Evolutionary conservation across 768 basidiomycete genomes (phyloP), one percentile per base, ranked within the genome.

Genomic region (Lentinula detonsa): DNA sequence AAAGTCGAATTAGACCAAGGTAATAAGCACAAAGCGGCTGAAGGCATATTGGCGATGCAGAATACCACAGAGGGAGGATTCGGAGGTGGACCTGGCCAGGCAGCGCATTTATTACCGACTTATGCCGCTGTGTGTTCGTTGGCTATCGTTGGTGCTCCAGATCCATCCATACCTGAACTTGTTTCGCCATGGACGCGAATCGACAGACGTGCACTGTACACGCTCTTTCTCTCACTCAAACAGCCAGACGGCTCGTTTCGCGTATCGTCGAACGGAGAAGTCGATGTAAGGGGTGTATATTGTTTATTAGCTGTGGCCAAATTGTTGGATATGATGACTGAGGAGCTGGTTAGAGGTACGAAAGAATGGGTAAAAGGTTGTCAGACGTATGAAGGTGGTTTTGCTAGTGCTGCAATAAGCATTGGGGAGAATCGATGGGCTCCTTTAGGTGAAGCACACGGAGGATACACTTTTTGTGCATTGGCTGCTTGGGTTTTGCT

Each of bases 341-440:
- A 95, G 0, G 93, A 91, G 61, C 86, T 99, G 43, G 79, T 95
- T 4, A 74, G 77, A 31, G 87, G 88, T 5, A 90, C 88, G 0
- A 82, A 90, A 1, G 82, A 77, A 6, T 98, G 95, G 76, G 78
- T 99, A 57, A 85, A 87, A 0, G 88, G 88, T 4, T 97, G 93
- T 70, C 97, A 98, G 71, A 98, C 95, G 0, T 98, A 96, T 75
- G 97, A 99, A 73, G 97, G 97, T 37, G 96, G 97, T 0, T 95
- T 99, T 69, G 82, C 92, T 1, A 88, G 86, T 1, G 78, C 91
- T 0, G 90, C 91, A 0, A 85, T 90, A 57, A 86, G 91, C 0
- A 88, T 86, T 62, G 83, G 83, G 64, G 23, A 61, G 10, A 63
- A 73, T 1, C 82, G 86, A 1, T 81, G 88, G 0, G 91, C 95